A percentile compares a stretch with the other conserved stretches of the same genome.
Evolutionary conservation across 129 eudicot species (phyloP).

Genomic region (Escallonia herrerae): DNA sequence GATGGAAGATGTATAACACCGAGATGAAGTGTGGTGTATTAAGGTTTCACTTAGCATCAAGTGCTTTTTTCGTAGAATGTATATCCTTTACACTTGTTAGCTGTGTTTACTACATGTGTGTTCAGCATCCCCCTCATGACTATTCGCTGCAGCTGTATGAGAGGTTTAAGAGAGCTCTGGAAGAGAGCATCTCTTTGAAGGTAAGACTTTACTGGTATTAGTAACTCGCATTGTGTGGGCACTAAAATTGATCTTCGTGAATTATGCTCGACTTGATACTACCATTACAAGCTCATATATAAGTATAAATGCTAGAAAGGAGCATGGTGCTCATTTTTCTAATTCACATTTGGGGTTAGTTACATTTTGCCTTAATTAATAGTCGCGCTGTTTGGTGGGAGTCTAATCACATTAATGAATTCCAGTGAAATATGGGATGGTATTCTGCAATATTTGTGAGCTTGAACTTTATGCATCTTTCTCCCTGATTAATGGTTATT

Average conservation of each 20-base stretch:
- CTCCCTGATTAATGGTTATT: no score
- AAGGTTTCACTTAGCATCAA: background rate
- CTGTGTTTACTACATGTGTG: conserved; percentile 52
- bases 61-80: conserved; percentile 1
- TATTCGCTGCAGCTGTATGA: conserved; percentile 33
- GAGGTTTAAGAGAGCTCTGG: conserved; percentile 29
- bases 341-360: no score
- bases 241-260: no score
- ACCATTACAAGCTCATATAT: background rate
- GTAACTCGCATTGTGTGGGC: background rate
- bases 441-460: no score
- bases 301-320: background rate
- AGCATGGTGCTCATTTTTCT: no score
- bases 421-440: no score
- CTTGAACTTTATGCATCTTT: no score
- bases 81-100: conserved; percentile 37
- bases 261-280: background rate
- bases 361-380: no score
- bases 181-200: conserved; percentile 35
- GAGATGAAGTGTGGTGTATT: background rate
- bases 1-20: background rate
- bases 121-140: conserved; percentile 31
- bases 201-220: conserved; percentile 17
- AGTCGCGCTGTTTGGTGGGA: no score
- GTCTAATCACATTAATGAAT: no score